phyloP scores from a whole-genome alignment of 768 basidiomycete genomes.

The Termitomyces sp. region DNA sequence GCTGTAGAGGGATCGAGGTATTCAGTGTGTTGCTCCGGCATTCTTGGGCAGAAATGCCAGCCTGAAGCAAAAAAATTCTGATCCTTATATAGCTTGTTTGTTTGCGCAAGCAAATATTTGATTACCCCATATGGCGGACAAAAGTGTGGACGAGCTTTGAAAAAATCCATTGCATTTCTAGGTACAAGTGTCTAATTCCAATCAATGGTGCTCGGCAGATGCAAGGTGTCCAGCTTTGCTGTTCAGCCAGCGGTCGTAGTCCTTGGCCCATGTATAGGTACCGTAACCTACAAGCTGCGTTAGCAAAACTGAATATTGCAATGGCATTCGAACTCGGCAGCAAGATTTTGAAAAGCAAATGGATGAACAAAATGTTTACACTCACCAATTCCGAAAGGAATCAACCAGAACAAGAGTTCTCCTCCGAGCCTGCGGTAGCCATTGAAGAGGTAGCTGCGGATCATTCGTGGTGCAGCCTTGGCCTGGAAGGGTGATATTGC shows the following conservation, averaged over 20 bases:
- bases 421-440: slow-evolving; percentile 75
- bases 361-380: slow-evolving; percentile 15
- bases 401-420: slow-evolving; percentile 74
- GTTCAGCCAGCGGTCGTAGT: slow-evolving; percentile 62
- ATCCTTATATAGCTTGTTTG: slow-evolving; percentile 15
- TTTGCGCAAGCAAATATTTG: slow-evolving; percentile 16
- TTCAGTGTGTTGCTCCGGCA: slow-evolving; percentile 18
- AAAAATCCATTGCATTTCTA: slow-evolving; percentile 7
- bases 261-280: slow-evolving; percentile 78
- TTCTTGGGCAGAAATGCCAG: slow-evolving; percentile 22
- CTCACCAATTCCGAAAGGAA: slow-evolving; percentile 79
- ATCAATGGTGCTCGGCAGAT: slow-evolving; percentile 8
- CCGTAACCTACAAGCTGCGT: slow-evolving; percentile 56
- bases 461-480: slow-evolving; percentile 66
- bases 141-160: not conserved
- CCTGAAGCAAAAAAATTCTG: slow-evolving; percentile 14
- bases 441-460: slow-evolving; percentile 82
- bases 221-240: slow-evolving; percentile 83
- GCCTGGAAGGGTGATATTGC: slow-evolving; percentile 84
- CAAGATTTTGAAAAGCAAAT: too few species aligned
- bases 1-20: slow-evolving; percentile 73
- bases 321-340: not conserved
- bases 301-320: not conserved
- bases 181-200: not conserved
- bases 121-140: slow-evolving; percentile 4